A percentile compares a stretch with the other conserved stretches of the same genome.
phyloP scores from a whole-genome alignment of 2,329 filamentous ascomycete genomes.

The Blumeriella jaapii region DNA sequence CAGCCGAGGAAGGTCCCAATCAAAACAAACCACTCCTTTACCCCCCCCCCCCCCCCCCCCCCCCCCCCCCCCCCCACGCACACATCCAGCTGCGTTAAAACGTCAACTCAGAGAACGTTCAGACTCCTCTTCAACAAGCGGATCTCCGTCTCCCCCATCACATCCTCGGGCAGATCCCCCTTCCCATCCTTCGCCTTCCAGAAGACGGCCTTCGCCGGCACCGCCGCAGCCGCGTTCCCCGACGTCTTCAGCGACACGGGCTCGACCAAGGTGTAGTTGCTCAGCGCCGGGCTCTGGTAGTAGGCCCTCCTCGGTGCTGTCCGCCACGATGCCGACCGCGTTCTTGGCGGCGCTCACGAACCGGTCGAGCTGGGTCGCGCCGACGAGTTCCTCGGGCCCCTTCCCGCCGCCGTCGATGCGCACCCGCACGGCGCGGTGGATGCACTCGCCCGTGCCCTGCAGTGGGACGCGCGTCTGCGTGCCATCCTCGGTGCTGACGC shows the following conservation, averaged over 20 bases:
- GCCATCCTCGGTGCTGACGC: slow-evolving; percentile 28
- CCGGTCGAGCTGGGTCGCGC: slow-evolving; percentile 7
- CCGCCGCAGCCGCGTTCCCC: slow-evolving; percentile 7
- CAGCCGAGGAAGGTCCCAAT: no score
- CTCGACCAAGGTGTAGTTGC: slow-evolving; percentile 10
- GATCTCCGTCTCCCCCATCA: slow-evolving; percentile 15
- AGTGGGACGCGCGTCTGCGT: slow-evolving; percentile 25
- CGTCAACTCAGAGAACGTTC: background rate
- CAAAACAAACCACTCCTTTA: no score
- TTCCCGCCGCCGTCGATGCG: slow-evolving; percentile 18
- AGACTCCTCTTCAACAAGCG: slow-evolving; percentile 13
- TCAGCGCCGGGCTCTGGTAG: slow-evolving; percentile 10
- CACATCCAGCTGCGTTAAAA: no score
- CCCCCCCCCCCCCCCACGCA: background rate
- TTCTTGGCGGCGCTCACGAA: slow-evolving; percentile 9
- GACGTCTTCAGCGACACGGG: slow-evolving; percentile 6
- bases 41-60: no score
- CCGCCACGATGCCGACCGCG: slow-evolving; percentile 5
- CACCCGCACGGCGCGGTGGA: slow-evolving; percentile 25
- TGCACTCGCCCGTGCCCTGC: slow-evolving; percentile 26
- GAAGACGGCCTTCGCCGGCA: slow-evolving; percentile 8
- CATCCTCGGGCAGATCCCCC: slow-evolving; percentile 13
- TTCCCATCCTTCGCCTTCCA: slow-evolving; percentile 12
- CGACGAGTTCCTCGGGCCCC: slow-evolving; percentile 23
- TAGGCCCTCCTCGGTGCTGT: slow-evolving; percentile 1